Evolutionary conservation across 2,329 filamentous ascomycete genomes (phyloP).

Genomic region (Onygena corvina): DNA sequence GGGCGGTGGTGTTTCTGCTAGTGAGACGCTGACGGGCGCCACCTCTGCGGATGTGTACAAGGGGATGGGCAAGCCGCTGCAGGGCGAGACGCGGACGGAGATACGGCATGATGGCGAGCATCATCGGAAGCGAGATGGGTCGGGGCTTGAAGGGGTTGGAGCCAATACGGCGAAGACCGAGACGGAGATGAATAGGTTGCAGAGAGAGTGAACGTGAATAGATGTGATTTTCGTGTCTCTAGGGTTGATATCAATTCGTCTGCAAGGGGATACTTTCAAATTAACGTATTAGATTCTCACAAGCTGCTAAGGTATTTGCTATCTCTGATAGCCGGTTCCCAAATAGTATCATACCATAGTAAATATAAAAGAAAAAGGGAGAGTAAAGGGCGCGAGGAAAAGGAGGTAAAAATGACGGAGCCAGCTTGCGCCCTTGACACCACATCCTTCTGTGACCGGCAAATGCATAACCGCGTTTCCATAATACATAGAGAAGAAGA

Average conservation of each 20-base stretch:
- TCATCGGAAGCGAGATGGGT: conserved; percentile 31
- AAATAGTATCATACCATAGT: not conserved
- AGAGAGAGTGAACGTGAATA: not conserved
- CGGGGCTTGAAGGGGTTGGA: conserved; percentile 37
- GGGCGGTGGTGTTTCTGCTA: conserved; percentile 21
- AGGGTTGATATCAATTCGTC: no score
- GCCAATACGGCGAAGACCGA: conserved; percentile 14
- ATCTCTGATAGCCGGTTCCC: not conserved
- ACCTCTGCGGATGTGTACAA: conserved; percentile 44
- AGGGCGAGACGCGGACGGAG: conserved; percentile 40
- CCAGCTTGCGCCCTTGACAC: conserved; percentile 2
- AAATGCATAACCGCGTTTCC: conserved; percentile 1
- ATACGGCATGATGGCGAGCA: conserved; percentile 36
- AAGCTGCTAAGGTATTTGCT: not conserved
- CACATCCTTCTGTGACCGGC: conserved; percentile 2
- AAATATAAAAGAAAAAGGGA: not conserved
- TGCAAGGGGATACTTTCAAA: not conserved
- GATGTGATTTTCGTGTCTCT: no score
- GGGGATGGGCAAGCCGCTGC: conserved; percentile 42
- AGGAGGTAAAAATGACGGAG: not conserved
- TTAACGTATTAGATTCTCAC: not conserved
- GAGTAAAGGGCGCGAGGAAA: not conserved
- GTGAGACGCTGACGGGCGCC: conserved; percentile 39
- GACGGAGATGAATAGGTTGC: not conserved
- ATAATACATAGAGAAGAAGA: conserved; percentile 5